Base-by-base conservation (phyloP, 257 asterid species). In the Datura wrightii region DNA sequence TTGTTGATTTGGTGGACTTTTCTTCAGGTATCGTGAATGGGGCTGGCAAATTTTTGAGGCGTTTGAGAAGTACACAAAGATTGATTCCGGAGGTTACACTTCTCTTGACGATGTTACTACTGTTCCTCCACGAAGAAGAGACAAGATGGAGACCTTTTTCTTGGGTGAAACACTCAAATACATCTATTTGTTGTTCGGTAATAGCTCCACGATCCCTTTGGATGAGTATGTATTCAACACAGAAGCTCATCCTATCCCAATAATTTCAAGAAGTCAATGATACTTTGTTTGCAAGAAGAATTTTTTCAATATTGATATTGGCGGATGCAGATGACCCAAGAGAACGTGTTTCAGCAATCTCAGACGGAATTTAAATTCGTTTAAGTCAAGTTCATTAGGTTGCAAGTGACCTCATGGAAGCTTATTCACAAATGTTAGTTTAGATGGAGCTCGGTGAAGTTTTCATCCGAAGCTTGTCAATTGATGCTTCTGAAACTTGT, bases 111-210 rank as follows among this genome's bases (percentile, higher is more conserved):
- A 97, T 88, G 99, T 93, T 79, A 97, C 97, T 48, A 86, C 86
- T 76, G 69, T 94, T 83, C 98, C 99, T 74, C 94, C 98, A 10
- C 93, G 39, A 55, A 92, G 89, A 90, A 91, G 98, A 88, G 98
- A 97, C 93, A 97, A 97, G 90, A 97, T 95, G 98, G 98, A 97
- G 92, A 93, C 98, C 13, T 95, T 97, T 87, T 95, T 95, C 87
- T 84, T 97, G 85, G 99, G 98, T 3, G 98, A 96, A 90, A 97
- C 99, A 2, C 91, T 95, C 46, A 97, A 97, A 86, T 95, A 97
- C 87, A 86, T 97, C n/a, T 95, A 94, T 83, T 88, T 97, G 88
- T 79, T 96, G 87, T 93, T 93, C 80, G 93, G 92, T 53, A 92
- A 89, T 42, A 91, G 74, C 39, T 63, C 88, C 82, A 84, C 83